A percentile compares a stretch with the other conserved stretches of the same genome.
Conservation (phyloP, 805 yeast genomes). For the Grigorovia yakushimaensis region DNA sequence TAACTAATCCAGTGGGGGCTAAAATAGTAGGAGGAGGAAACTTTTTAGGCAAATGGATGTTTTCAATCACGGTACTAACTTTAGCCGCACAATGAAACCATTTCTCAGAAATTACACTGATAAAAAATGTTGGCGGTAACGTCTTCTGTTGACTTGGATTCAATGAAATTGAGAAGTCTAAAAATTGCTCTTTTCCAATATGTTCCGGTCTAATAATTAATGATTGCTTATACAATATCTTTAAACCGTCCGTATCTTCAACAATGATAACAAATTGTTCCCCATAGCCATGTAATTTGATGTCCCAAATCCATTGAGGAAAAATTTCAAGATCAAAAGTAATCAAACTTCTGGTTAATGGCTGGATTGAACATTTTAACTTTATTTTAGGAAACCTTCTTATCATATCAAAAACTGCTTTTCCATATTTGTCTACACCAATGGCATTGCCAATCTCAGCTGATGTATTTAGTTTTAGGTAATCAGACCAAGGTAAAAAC, state of each 20-base stretch:
- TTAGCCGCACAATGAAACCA: conserved; percentile 75
- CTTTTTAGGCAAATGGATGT: conserved; percentile 20
- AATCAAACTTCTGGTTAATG: conserved; percentile 62
- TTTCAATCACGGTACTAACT: conserved; percentile 41
- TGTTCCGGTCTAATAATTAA: conserved; percentile 43
- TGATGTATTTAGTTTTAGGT: conserved; percentile 53
- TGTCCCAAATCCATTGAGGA: conserved; percentile 78
- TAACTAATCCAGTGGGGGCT: conserved; percentile 32
- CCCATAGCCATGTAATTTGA: conserved; percentile 45
- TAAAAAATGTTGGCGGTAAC: conserved; percentile 64
- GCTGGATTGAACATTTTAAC: conserved; percentile 55
- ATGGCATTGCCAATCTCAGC: conserved; percentile 79
- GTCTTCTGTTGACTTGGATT: conserved; percentile 14
- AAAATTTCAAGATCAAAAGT: conserved; percentile 54
- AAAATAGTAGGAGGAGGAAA: conserved; percentile 22
- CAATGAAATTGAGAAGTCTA: conserved; percentile 53
- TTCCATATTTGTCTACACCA: conserved; percentile 59
- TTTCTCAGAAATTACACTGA: conserved; percentile 63
- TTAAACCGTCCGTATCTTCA: conserved; percentile 79
- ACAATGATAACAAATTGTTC: conserved; percentile 64
- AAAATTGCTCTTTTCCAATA: conserved; percentile 42
- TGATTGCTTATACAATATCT: conserved; percentile 48
- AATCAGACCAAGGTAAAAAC: conserved; percentile 70
- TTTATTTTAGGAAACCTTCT: conserved; percentile 64
- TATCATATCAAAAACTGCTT: conserved; percentile 46